phyloP scores from a whole-genome alignment of 2,329 filamentous ascomycete genomes.

The Metarhizium album region DNA sequence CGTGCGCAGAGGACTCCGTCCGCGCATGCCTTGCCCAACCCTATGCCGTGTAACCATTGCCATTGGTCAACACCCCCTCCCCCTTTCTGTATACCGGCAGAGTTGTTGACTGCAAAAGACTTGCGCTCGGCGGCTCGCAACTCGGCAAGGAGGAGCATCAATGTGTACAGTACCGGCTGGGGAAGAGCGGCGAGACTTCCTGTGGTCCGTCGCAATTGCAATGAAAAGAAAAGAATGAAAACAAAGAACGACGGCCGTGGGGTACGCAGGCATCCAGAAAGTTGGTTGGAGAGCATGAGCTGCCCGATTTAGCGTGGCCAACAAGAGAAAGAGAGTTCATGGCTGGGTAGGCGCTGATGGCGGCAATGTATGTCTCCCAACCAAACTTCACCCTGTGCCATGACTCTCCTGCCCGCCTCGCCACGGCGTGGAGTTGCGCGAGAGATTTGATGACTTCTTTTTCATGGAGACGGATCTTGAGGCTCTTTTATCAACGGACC shows the following conservation, averaged over 20 bases:
- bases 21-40: too few relatives aligned
- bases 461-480: conserved; percentile 2
- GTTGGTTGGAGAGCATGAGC: neutral
- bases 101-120: too few relatives aligned
- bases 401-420: neutral
- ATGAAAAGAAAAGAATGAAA: neutral
- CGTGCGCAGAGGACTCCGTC: too few relatives aligned
- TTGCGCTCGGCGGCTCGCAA: too few relatives aligned
- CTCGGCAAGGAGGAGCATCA: too few relatives aligned
- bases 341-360: neutral
- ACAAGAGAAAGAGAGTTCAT: neutral
- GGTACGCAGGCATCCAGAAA: neutral
- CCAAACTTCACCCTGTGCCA: neutral
- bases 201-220: too few relatives aligned
- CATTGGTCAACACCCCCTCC: too few relatives aligned
- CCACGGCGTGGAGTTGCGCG: neutral
- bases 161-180: too few relatives aligned
- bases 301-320: neutral
- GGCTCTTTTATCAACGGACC: conserved; percentile 5
- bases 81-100: too few relatives aligned
- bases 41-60: too few relatives aligned
- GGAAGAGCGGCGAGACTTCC: too few relatives aligned
- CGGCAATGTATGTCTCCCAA: neutral
- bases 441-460: neutral
- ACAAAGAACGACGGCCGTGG: neutral